Evolutionary conservation across 2,329 filamentous ascomycete genomes (phyloP).

Genomic region (Sporothrix brunneoviolacea): DNA sequence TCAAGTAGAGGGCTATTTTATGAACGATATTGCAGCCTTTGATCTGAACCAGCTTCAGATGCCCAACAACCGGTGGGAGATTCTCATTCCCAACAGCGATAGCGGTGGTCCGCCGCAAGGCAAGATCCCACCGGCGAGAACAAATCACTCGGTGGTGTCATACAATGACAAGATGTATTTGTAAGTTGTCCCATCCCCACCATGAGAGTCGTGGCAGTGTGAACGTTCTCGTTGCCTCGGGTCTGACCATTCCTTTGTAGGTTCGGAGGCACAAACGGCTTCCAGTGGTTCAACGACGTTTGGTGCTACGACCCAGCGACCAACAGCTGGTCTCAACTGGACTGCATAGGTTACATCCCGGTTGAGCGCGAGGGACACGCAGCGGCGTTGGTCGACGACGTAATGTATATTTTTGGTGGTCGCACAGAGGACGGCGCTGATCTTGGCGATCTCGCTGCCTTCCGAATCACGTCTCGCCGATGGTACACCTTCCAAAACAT

Average conservation of each 20-base stretch:
- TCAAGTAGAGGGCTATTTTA: constrained; percentile 94
- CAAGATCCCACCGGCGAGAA: constrained; percentile 76
- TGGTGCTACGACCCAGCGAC: constrained; percentile 86
- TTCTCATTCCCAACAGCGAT: constrained; percentile 72
- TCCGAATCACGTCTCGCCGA: constrained; percentile 65
- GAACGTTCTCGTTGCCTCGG: background rate
- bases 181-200: constrained; percentile 46
- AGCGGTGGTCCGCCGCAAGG: constrained; percentile 52
- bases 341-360: constrained; percentile 97
- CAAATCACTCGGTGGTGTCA: constrained; percentile 88
- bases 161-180: constrained; percentile 91
- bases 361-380: constrained; percentile 91
- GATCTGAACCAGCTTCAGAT: constrained; percentile 92
- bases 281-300: constrained; percentile 98
- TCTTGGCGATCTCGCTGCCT: constrained; percentile 84
- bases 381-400: constrained; percentile 86
- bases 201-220: background rate
- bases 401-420: constrained; percentile 98
- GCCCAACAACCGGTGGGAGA: constrained; percentile 87
- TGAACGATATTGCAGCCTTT: constrained; percentile 94
- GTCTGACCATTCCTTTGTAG: constrained; percentile 34
- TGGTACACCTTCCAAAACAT: constrained; percentile 99
- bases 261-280: constrained; percentile 95
- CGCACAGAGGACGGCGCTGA: constrained; percentile 90
- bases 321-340: constrained; percentile 80